Evolutionary conservation across 169 alveolate genomes (phyloP).

Genomic region (Plasmodium coatneyi): DNA sequence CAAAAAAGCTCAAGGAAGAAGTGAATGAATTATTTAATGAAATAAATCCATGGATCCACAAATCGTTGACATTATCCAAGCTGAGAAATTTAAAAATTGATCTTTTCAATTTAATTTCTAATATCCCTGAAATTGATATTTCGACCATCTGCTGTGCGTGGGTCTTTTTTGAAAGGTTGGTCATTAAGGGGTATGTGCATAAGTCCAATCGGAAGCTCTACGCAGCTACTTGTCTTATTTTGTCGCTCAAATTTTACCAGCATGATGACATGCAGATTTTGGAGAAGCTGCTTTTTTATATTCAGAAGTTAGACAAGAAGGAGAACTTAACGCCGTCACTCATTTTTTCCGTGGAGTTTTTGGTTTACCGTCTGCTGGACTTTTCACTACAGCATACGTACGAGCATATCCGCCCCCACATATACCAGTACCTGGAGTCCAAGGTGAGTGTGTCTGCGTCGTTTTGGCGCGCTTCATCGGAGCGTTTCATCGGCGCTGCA

Average conservation of each 20-base stretch:
- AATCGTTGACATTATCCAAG: conserved; percentile 74
- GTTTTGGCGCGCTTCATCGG: neutral
- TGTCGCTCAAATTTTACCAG: conserved; percentile 84
- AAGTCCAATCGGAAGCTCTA: conserved; percentile 81
- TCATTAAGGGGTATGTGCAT: conserved; percentile 80
- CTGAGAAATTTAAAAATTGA: conserved; percentile 74
- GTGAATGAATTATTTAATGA: conserved; percentile 74
- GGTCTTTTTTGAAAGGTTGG: conserved; percentile 85
- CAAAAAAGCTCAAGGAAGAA: conserved; percentile 56
- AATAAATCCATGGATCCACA: conserved; percentile 75
- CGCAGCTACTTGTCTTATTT: conserved; percentile 84
- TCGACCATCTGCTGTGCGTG: conserved; percentile 86
- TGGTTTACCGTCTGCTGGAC: conserved; percentile 73
- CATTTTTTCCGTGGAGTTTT: conserved; percentile 80
- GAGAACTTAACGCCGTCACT: conserved; percentile 78
- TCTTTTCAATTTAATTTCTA: conserved; percentile 76
- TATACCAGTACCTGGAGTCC: conserved; percentile 83
- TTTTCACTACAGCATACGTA: conserved; percentile 80
- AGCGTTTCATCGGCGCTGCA: neutral
- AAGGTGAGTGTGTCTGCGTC: conserved; percentile 19
- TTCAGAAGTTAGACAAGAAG: conserved; percentile 77
- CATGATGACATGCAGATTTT: conserved; percentile 82
- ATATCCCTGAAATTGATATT: conserved; percentile 81
- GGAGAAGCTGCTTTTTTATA: conserved; percentile 76
- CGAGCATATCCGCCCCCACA: conserved; percentile 77